Conservation (phyloP, 768 basidiomycete genomes). For the Serendipita vermifera region DNA sequence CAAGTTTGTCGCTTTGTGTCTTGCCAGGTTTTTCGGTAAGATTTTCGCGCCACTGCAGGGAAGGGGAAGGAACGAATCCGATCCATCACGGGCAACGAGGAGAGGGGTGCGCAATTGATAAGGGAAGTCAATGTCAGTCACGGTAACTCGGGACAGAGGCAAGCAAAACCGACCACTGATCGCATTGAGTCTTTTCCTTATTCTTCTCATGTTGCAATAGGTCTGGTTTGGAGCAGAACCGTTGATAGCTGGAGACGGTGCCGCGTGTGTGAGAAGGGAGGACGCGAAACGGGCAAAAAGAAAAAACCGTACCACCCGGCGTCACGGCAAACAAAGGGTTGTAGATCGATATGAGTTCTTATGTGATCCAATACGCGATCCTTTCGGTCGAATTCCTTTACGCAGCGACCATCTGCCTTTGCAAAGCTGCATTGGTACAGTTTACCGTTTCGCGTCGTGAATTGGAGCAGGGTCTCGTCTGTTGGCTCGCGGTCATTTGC, state of each 20-base stretch:
- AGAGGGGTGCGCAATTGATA: neutral
- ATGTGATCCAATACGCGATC: conserved; percentile 7
- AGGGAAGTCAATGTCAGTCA: no score
- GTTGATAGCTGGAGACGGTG: neutral
- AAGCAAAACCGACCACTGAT: neutral
- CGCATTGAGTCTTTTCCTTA: conserved; percentile 8
- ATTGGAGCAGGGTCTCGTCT: neutral
- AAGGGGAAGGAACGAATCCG: neutral
- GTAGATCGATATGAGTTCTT: neutral
- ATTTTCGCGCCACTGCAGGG: conserved; percentile 6
- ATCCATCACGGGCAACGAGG: neutral
- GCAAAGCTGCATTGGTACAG: conserved; percentile 5
- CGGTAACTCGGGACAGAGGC: no score
- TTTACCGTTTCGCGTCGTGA: neutral
- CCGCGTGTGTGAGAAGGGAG: no score
- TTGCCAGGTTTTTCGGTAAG: conserved; percentile 1
- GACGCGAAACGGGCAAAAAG: no score
- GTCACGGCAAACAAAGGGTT: conserved; percentile 3
- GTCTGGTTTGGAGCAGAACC: conserved; percentile 7
- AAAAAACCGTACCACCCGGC: neutral
- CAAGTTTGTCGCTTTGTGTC: neutral
- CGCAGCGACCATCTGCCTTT: neutral
- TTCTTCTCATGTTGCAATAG: conserved; percentile 8
- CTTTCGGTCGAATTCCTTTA: conserved; percentile 6
- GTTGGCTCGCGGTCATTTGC: conserved; percentile 8